Conservation (phyloP, 2,329 filamentous ascomycete genomes). For the Claviceps sp. region DNA sequence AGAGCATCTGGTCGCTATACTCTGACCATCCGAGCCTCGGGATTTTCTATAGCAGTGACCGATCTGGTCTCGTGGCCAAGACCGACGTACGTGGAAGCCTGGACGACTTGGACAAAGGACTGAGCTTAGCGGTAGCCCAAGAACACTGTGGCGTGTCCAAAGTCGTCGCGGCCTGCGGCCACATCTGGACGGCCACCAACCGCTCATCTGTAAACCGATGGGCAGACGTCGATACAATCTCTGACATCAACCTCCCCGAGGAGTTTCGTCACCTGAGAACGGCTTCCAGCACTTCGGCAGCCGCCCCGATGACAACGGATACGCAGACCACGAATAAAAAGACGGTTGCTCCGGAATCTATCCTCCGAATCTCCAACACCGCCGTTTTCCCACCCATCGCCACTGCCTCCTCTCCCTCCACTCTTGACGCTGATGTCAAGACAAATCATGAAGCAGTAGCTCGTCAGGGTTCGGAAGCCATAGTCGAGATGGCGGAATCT, state of each 20-base stretch:
- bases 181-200: conserved; percentile 81
- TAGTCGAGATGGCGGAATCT: conserved; percentile 15
- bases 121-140: conserved; percentile 81
- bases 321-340: conserved; percentile 31
- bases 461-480: conserved; percentile 24
- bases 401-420: conserved; percentile 32
- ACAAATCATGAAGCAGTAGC: conserved; percentile 29
- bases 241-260: conserved; percentile 53
- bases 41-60: conserved; percentile 89
- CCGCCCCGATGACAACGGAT: conserved; percentile 15
- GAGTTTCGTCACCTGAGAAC: conserved; percentile 34
- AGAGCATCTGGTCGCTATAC: conserved; percentile 92
- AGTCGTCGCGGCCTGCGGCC: conserved; percentile 54
- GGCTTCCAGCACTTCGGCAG: conserved; percentile 30
- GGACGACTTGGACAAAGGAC: conserved; percentile 62
- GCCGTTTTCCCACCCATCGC: conserved; percentile 55
- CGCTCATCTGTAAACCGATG: conserved; percentile 88
- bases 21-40: conserved; percentile 75
- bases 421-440: conserved; percentile 41
- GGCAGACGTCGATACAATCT: conserved; percentile 70
- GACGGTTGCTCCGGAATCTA: conserved; percentile 62
- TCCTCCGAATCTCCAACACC: conserved; percentile 74
- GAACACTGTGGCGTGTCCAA: conserved; percentile 75
- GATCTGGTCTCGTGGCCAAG: conserved; percentile 88
- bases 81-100: conserved; percentile 70